Percentiles rank a stretch among this genome's conserved stretches.
Evolutionary conservation across 2,329 filamentous ascomycete species (phyloP).

Genomic region (Ceratocystis huliohia): DNA sequence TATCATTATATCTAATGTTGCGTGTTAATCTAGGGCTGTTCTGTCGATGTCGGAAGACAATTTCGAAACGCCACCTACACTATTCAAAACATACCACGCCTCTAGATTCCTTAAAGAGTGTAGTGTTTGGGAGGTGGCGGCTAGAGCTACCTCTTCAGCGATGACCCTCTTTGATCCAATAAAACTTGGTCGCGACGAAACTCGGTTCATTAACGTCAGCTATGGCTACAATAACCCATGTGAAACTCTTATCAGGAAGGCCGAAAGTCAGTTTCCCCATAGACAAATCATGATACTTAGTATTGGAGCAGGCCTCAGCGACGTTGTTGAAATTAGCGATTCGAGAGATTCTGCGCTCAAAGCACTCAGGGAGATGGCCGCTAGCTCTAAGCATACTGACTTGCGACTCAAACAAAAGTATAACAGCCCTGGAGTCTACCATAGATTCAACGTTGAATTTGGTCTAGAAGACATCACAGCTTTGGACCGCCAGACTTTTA

Average conservation of each 20-base stretch:
- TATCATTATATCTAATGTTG: too few relatives aligned
- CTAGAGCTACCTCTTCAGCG: constrained; percentile 26
- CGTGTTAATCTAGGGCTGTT: too few relatives aligned
- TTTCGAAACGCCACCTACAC: too few relatives aligned
- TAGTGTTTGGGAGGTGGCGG: constrained; percentile 26
- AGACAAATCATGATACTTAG: constrained; percentile 23
- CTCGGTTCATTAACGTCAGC: constrained; percentile 26
- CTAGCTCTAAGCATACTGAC: too few relatives aligned
- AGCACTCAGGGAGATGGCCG: not conserved
- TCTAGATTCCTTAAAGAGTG: constrained; percentile 21
- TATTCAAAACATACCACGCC: too few relatives aligned
- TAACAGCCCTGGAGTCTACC: constrained; percentile 23
- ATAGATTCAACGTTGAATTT: constrained; percentile 25
- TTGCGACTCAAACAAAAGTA: constrained; percentile 11
- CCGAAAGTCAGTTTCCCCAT: constrained; percentile 23
- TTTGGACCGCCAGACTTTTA: constrained; percentile 24
- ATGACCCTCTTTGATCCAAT: constrained; percentile 27
- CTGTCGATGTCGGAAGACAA: too few relatives aligned
- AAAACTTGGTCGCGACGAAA: constrained; percentile 24
- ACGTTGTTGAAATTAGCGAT: constrained; percentile 22
- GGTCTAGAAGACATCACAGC: constrained; percentile 25
- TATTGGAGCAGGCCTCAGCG: constrained; percentile 25
- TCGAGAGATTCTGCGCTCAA: not conserved
- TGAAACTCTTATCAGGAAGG: constrained; percentile 26
- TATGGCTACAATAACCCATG: constrained; percentile 28